These are phyloP conservation scores for Malassezia cuniculi DNA, from an alignment of 1,284 basidiomycete species.

Conservation along the genomic window DNA sequence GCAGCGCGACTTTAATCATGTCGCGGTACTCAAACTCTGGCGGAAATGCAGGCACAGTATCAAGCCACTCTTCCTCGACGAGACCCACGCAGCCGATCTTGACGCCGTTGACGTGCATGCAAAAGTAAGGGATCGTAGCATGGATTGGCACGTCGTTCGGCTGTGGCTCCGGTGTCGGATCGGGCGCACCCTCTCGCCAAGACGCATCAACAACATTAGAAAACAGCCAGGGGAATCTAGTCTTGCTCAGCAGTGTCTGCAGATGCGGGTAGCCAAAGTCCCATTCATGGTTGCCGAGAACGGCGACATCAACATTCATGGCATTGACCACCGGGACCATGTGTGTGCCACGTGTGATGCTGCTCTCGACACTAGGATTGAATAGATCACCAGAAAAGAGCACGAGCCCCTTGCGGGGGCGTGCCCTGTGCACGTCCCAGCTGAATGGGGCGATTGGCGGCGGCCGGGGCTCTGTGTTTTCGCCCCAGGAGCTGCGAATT, in stretches of 20 bases:
- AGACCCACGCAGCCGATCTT: conserved; percentile 67
- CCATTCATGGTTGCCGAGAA: conserved; percentile 50
- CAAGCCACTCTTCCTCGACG: conserved; percentile 76
- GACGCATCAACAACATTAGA: conserved; percentile 51
- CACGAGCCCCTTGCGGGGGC: conserved; percentile 52
- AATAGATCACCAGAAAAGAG: conserved; percentile 68
- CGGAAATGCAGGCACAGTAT: conserved; percentile 71
- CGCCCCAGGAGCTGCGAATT: conserved; percentile 26
- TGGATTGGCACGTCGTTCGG: conserved; percentile 44
- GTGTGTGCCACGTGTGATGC: conserved; percentile 77
- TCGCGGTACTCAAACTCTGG: conserved; percentile 51
- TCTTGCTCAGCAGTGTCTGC: conserved; percentile 16
- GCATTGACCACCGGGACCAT: conserved; percentile 54
- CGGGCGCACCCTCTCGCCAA: conserved; percentile 52
- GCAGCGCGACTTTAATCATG: conserved; percentile 23
- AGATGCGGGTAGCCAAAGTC: conserved; percentile 24
- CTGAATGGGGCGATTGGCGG: conserved; percentile 11
- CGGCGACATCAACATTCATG: conserved; percentile 44
- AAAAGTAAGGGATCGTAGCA: conserved; percentile 47
- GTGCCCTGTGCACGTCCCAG: conserved; percentile 13
- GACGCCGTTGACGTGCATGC: conserved; percentile 57
- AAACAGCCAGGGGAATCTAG: conserved; percentile 19
- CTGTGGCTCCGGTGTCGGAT: conserved; percentile 51
- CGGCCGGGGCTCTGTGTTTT: conserved; percentile 4
- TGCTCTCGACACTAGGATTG: conserved; percentile 70